These are phyloP conservation scores for Candida anglica DNA, from an alignment of 805 yeast species.

Conservation along the genomic window DNA sequence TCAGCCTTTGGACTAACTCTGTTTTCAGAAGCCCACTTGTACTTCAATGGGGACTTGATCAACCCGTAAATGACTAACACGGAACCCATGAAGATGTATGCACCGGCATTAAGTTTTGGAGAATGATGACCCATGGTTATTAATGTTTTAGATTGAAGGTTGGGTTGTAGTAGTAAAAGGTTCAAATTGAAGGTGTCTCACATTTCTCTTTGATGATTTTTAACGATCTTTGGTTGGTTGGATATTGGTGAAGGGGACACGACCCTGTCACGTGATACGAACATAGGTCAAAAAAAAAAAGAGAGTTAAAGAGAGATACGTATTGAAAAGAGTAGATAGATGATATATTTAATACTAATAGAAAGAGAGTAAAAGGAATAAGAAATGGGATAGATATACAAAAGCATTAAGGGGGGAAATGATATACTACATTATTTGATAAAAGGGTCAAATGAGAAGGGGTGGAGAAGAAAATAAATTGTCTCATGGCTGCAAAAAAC, in stretches of 20 bases:
- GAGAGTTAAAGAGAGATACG: no score
- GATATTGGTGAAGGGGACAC: conserved; percentile 2
- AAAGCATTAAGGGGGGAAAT: no score
- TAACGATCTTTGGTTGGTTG: conserved; percentile 5
- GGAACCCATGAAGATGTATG: conserved; percentile 40
- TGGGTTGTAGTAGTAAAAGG: no score
- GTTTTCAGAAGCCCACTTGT: conserved; percentile 37
- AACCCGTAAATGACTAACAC: conserved; percentile 31
- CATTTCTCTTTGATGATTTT: conserved; percentile 1
- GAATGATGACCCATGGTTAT: conserved; percentile 14
- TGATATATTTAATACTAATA: no score
- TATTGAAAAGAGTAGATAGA: no score
- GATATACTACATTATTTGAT: no score
- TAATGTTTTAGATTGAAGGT: no score
- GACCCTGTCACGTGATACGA: conserved; percentile 1
- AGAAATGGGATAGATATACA: no score
- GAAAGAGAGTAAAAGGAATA: no score
- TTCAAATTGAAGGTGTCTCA: background rate
- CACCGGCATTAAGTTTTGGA: conserved; percentile 37
- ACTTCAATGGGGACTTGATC: conserved; percentile 41
- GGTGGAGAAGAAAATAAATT: background rate
- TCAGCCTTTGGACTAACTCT: conserved; percentile 45
- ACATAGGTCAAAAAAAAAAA: no score
- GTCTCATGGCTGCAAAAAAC: background rate
- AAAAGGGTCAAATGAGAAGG: no score